phyloP scores from a whole-genome alignment of 768 basidiomycete species.

The Amanita rubescens region DNA sequence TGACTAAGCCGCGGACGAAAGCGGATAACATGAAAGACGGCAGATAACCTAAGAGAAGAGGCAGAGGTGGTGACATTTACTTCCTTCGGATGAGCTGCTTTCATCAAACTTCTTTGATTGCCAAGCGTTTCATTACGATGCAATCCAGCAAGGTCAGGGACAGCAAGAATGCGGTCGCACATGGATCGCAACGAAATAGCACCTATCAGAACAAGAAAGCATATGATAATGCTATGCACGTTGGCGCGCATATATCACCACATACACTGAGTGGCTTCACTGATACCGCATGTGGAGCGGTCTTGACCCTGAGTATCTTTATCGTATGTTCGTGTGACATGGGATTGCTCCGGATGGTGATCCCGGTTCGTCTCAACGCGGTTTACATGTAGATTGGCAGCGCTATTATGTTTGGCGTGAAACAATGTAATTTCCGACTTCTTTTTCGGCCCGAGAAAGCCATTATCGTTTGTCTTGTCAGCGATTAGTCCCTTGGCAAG shows the following conservation, averaged over 20 bases:
- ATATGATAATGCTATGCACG: background rate
- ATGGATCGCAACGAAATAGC: slow-evolving; percentile 29
- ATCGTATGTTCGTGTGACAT: background rate
- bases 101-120: background rate
- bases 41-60: background rate
- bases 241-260: slow-evolving; percentile 3
- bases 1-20: background rate
- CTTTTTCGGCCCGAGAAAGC: slow-evolving; percentile 8
- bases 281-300: background rate
- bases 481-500: slow-evolving; percentile 32
- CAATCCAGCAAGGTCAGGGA: slow-evolving; percentile 36
- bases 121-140: background rate
- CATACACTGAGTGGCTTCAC: background rate
- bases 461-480: background rate
- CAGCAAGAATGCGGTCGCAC: slow-evolving; percentile 33
- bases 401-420: slow-evolving; percentile 5
- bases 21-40: background rate
- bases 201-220: slow-evolving; percentile 9
- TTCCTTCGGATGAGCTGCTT: background rate
- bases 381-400: background rate
- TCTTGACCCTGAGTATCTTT: background rate
- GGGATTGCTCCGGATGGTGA: no score
- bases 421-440: slow-evolving; percentile 5
- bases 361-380: background rate
- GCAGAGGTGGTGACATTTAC: background rate